Evolutionary conservation across 2,329 filamentous ascomycete species (phyloP).

Genomic region (Pseudofabraea citricarpa): DNA sequence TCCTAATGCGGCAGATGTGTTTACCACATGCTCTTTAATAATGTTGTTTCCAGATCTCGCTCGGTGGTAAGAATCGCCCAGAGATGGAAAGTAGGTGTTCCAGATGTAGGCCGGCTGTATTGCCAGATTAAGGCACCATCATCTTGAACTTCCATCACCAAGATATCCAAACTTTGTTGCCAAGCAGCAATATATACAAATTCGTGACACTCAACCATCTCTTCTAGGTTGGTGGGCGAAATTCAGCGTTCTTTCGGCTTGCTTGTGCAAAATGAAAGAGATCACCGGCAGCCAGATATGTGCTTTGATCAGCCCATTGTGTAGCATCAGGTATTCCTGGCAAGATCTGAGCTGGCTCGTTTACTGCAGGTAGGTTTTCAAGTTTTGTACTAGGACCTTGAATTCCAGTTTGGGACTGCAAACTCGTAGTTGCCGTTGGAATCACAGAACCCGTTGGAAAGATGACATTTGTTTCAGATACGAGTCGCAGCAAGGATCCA

Average conservation of each 20-base stretch:
- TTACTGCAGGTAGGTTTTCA: neutral
- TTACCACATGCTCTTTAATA: no score
- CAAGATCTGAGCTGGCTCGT: neutral
- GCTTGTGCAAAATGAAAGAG: constrained; percentile 2
- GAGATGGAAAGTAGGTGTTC: no score
- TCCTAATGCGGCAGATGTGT: no score
- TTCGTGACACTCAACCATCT: no score
- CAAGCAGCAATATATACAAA: no score
- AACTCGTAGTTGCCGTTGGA: neutral
- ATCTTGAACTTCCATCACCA: no score
- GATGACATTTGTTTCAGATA: neutral
- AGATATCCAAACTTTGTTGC: no score
- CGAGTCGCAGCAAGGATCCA: neutral
- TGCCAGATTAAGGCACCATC: no score
- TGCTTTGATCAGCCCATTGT: neutral
- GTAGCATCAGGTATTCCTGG: neutral
- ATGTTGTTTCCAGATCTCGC: no score
- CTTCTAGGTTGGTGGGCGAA: no score
- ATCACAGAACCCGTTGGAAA: neutral
- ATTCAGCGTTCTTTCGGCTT: neutral
- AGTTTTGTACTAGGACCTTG: neutral
- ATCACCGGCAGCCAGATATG: neutral
- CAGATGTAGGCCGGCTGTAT: no score
- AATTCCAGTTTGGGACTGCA: neutral
- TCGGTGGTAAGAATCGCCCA: no score